A percentile compares a stretch with the other conserved stretches of the same genome.
These are phyloP conservation scores for Torulaspora indica DNA, from an alignment of 805 yeast genomes.

Conservation along the genomic window DNA sequence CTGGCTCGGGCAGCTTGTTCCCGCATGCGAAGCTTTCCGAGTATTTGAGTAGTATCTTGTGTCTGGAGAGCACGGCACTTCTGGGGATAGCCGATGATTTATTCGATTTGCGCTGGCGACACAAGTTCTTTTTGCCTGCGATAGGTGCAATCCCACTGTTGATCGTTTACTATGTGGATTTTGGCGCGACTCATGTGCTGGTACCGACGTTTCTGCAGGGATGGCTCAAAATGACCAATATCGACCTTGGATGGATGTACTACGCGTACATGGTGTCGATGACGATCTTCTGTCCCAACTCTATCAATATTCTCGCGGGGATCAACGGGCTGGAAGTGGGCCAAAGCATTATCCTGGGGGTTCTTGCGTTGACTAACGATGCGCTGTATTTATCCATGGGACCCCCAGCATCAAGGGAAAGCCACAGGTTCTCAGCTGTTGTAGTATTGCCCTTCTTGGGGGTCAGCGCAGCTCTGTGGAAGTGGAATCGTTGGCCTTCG, in stretches of 20 bases:
- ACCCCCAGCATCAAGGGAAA: slow-evolving; percentile 58
- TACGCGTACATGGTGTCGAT: slow-evolving; percentile 87
- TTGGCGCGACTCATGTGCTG: slow-evolving; percentile 82
- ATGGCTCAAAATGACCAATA: slow-evolving; percentile 34
- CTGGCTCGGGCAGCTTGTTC: slow-evolving; percentile 38
- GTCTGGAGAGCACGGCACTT: slow-evolving; percentile 75
- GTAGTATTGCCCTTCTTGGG: slow-evolving; percentile 83
- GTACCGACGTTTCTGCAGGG: slow-evolving; percentile 64
- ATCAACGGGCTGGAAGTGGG: slow-evolving; percentile 96
- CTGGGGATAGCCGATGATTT: slow-evolving; percentile 91
- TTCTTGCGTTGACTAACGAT: slow-evolving; percentile 73
- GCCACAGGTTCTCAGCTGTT: slow-evolving; percentile 78
- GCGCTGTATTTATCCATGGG: slow-evolving; percentile 56
- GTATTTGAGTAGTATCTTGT: slow-evolving; percentile 76
- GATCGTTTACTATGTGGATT: slow-evolving; percentile 88
- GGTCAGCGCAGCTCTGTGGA: slow-evolving; percentile 68
- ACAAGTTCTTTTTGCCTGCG: slow-evolving; percentile 92
- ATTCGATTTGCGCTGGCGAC: slow-evolving; percentile 96
- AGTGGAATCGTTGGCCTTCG: slow-evolving; percentile 88
- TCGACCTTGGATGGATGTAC: slow-evolving; percentile 77
- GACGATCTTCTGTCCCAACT: slow-evolving; percentile 91
- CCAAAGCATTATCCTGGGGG: slow-evolving; percentile 75
- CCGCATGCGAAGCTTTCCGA: slow-evolving; percentile 83
- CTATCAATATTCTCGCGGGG: slow-evolving; percentile 94
- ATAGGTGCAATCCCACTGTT: slow-evolving; percentile 88